These are phyloP conservation scores for Fusarium temperatum DNA, from an alignment of 2,329 filamentous ascomycete species.

Conservation along the genomic window DNA sequence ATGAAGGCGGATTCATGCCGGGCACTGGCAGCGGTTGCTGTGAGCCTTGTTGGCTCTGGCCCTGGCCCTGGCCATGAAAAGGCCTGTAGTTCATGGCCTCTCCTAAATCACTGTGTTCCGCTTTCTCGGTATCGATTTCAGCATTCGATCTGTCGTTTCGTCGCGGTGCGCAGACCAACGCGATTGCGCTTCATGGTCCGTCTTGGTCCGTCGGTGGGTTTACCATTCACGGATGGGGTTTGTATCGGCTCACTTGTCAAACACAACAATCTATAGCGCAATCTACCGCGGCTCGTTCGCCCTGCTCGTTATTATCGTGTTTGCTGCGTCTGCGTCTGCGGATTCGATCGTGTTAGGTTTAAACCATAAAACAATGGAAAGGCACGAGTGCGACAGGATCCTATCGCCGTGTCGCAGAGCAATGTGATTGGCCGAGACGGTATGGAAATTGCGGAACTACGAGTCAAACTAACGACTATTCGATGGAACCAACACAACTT, in stretches of 20 bases:
- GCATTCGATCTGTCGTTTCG: constrained; percentile 35
- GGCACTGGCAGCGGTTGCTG: constrained; percentile 35
- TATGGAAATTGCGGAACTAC: constrained; percentile 24
- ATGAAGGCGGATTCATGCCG: constrained; percentile 32
- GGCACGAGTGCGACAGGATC: constrained; percentile 39
- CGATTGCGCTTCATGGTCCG: constrained; percentile 42
- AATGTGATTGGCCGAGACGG: constrained; percentile 32
- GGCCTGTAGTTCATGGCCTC: constrained; percentile 50
- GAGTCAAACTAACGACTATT: constrained; percentile 11
- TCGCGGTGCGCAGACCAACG: constrained; percentile 43
- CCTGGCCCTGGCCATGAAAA: constrained; percentile 43
- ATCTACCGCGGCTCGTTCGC: neutral
- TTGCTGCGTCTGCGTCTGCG: constrained; percentile 9
- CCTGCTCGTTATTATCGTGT: neutral
- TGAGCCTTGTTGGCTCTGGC: constrained; percentile 42
- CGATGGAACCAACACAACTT: constrained; percentile 1
- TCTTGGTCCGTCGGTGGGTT: constrained; percentile 2
- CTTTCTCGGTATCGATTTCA: constrained; percentile 18
- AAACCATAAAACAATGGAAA: constrained; percentile 31
- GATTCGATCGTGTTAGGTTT: constrained; percentile 24
- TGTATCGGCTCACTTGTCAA: neutral
- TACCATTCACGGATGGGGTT: constrained; percentile 11
- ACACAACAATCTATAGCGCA: neutral
- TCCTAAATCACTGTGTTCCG: neutral
- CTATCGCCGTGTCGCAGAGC: constrained; percentile 35